Conservation (phyloP, 805 yeast genomes). For the Candida golubevii region DNA sequence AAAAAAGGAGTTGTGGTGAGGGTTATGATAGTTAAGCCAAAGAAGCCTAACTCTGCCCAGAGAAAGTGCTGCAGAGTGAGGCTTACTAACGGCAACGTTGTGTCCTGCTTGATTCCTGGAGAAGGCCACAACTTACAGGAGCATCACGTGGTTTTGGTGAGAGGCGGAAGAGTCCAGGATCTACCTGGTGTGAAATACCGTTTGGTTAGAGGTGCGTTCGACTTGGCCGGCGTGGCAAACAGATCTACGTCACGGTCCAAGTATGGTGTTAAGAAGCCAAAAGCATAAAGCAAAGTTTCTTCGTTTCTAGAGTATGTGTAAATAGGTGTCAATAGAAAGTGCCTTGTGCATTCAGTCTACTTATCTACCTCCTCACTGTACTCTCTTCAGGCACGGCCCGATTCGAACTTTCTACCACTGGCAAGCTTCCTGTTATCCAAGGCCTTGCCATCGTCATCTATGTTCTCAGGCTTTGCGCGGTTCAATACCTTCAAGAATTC, state of each 20-base stretch:
- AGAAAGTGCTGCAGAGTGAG: conserved; percentile 95
- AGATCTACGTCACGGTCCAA: conserved; percentile 85
- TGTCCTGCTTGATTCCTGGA: conserved; percentile 94
- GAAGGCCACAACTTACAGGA: conserved; percentile 98
- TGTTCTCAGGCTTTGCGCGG: conserved; percentile 92
- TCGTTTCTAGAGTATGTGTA: neutral
- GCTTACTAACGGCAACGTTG: conserved; percentile 80
- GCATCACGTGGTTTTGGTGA: conserved; percentile 89
- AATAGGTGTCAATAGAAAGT: conserved; percentile 1
- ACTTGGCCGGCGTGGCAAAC: conserved; percentile 91
- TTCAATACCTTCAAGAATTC: conserved; percentile 93
- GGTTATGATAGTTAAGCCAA: conserved; percentile 94
- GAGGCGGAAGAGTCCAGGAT: conserved; percentile 99
- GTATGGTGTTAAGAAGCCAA: conserved; percentile 88
- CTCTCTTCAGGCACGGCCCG: conserved; percentile 10
- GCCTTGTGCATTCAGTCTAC: neutral
- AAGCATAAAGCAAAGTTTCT: conserved; percentile 16
- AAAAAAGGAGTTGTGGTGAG: conserved; percentile 90
- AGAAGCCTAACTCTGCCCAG: conserved; percentile 97
- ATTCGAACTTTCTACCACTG: conserved; percentile 62
- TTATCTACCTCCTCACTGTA: no score
- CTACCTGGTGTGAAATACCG: conserved; percentile 97
- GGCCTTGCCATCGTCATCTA: conserved; percentile 56
- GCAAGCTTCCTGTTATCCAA: conserved; percentile 61
- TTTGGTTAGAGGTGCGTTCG: conserved; percentile 88